Evolutionary conservation across 192 early-diverging fungal species (phyloP), one percentile per base, ranked within the genome.

Genomic region (Backusella westeae): DNA sequence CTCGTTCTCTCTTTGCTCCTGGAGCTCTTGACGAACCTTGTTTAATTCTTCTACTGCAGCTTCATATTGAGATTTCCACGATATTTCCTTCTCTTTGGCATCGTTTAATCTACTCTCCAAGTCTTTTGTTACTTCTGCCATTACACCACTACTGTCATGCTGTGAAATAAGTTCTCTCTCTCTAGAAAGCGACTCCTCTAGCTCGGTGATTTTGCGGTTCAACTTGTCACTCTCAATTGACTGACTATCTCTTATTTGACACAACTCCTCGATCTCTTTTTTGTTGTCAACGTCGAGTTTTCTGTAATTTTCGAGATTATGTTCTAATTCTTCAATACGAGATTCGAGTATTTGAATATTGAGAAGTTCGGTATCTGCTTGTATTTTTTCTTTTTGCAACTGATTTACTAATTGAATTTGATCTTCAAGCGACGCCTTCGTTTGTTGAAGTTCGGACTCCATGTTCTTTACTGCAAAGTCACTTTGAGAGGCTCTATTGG

Each of bases 401-500:
- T 74, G 38, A 5, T 32, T 23, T 6, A 53, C 21, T 6, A 75
- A 36, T 4, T 52, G 75, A 17, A 46, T 34, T 32, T 75, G 38
- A 0, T 66, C 72, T 8, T 73, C 65, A 12, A 75, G 44, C 6
- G 68, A 69, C 1, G 41, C 17, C n/a, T 74, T 56, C 1, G 68
- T 52, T 17, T 75, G 15, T 3, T 67, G 35, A 0, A 76, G 53
- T 34, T 80, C 75, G 1, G 34, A 38, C 4, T 71, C 68, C 7
- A 81, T 42, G 3, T 29, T 17, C 34, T 52, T 52, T 17, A 70
- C 35, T 32, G 52, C 52, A 36, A 71, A 56, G 32, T 76, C 66
- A 34, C 39, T 68, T n/a, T 59, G 39, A n/a, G 80, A 44, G 10
- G 71, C 75, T 46, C 71, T 72, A n/a, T 81, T 41, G 21, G 56